Evolutionary conservation across 495 filamentous ascomycete genomes (phyloP), one percentile per base, ranked within the genome.

Genomic region (Talaromyces adpressus): DNA sequence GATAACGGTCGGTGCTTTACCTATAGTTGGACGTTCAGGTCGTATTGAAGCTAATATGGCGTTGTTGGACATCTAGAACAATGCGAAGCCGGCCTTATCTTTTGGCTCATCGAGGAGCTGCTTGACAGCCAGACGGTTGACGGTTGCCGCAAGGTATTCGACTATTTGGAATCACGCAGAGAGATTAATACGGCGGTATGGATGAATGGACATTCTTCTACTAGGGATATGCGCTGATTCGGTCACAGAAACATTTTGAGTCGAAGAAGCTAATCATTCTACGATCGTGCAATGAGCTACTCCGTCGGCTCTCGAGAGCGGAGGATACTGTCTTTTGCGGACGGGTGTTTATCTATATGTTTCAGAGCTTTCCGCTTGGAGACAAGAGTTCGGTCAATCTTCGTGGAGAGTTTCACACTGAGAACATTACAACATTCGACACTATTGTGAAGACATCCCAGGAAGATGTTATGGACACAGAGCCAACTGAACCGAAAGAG

Each of bases 291-390:
- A 99, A 98, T 74, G 95, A 98, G 74, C 82, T 99, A 3, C 84
- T 98, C 8, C 87, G 94, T 56, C 83, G 94, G 61, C 81, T 99
- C 4, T 98, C 94, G 2, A 82, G 96, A 54, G 92, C 94, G 4
- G 92, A 97, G 69, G 95, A 99, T 75, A 91, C 95, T 0, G 93
- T 96, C 3, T 99, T 98, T 73, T 97, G 93, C 72, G 94, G 94
- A 39, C 83, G 93, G 52, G 93, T 99, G 22, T 96, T 96, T 71
- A 96, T 99, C 66, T 99, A 96, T 70, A 85, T 98, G 63, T 98
- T 97, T 73, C 94, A 98, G 73, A 95, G 91, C 72, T 97, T 98
- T 69, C 92, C 94, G 11, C 81, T 98, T 0, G 92, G 93, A 27
- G 94, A 99, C 76, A 93, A 90, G 69, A 97, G 94, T 71, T 96